Percentiles rank a stretch among this genome's conserved stretches.
Evolutionary conservation across 768 basidiomycete species (phyloP).

Genomic region (Tubosaeta brunneosetosa): DNA sequence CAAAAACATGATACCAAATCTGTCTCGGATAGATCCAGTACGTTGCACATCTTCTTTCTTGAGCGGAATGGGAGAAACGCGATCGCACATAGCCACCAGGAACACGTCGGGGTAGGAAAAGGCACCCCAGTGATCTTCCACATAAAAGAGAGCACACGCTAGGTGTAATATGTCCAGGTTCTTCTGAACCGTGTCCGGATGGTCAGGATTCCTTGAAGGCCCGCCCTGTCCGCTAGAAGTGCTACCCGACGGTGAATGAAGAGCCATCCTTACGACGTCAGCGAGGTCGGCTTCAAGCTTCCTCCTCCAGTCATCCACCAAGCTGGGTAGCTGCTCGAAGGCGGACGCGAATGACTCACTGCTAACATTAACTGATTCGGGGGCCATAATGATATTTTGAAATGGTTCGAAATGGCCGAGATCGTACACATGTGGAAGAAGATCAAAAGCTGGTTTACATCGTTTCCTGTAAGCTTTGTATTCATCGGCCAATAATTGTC

Average conservation of each 20-base stretch:
- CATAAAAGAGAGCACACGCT: conserved; percentile 8
- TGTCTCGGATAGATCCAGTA: neutral
- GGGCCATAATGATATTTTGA: conserved; percentile 3
- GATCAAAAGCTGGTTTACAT: neutral
- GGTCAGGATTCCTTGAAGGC: no score
- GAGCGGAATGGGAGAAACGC: neutral
- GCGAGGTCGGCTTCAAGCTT: conserved; percentile 7
- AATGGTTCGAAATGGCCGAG: conserved; percentile 6
- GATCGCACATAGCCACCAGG: neutral
- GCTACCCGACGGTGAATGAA: neutral
- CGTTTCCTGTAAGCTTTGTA: neutral
- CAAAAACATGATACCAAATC: neutral
- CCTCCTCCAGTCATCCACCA: conserved; percentile 6
- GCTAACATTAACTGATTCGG: neutral
- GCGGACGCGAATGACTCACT: neutral
- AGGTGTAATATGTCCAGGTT: conserved; percentile 1
- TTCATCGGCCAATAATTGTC: neutral
- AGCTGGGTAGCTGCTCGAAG: conserved; percentile 6
- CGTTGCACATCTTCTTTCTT: neutral
- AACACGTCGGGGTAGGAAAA: neutral
- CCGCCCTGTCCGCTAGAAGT: no score
- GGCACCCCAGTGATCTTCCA: no score
- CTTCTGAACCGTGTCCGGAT: neutral
- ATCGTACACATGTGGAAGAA: conserved; percentile 10
- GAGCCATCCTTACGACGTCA: conserved; percentile 1